Evolutionary conservation across 129 eudicot species (phyloP).

Genomic region (Flaveria robusta): DNA sequence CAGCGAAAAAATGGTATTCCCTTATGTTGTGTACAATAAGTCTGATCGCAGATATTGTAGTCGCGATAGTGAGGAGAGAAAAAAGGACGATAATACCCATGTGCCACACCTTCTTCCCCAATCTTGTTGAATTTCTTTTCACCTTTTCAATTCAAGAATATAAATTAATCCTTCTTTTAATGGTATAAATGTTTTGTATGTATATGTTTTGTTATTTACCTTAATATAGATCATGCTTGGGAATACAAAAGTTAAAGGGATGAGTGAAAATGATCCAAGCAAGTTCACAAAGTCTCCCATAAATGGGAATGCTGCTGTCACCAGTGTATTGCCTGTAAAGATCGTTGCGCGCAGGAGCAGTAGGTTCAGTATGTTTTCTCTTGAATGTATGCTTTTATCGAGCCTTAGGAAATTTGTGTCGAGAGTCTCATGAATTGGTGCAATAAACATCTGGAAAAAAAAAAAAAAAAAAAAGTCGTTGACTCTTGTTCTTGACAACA

Average conservation of each 20-base stretch:
- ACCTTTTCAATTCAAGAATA: constrained; percentile 35
- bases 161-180: not conserved
- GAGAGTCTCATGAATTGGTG: constrained; percentile 56
- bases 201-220: constrained; percentile 21
- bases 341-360: constrained; percentile 41
- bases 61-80: constrained; percentile 54
- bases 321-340: constrained; percentile 46
- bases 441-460: constrained; percentile 48
- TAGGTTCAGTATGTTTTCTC: constrained; percentile 47
- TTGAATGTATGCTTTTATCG: constrained; percentile 48
- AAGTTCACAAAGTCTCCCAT: constrained; percentile 60
- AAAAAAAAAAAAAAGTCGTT: not conserved
- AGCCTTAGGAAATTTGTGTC: constrained; percentile 54
- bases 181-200: not conserved
- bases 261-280: constrained; percentile 50
- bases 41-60: constrained; percentile 51
- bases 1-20: constrained; percentile 47
- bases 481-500: not conserved
- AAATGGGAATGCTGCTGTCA: constrained; percentile 59
- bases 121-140: constrained; percentile 42
- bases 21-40: constrained; percentile 38
- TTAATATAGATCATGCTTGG: constrained; percentile 62
- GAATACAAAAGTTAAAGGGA: constrained; percentile 53
- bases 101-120: constrained; percentile 55
- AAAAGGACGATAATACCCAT: constrained; percentile 40